A percentile compares a stretch with the other conserved stretches of the same genome.
Evolutionary conservation across 108 stramenopile species (phyloP).

Genomic region (Skeletonema potamos): DNA sequence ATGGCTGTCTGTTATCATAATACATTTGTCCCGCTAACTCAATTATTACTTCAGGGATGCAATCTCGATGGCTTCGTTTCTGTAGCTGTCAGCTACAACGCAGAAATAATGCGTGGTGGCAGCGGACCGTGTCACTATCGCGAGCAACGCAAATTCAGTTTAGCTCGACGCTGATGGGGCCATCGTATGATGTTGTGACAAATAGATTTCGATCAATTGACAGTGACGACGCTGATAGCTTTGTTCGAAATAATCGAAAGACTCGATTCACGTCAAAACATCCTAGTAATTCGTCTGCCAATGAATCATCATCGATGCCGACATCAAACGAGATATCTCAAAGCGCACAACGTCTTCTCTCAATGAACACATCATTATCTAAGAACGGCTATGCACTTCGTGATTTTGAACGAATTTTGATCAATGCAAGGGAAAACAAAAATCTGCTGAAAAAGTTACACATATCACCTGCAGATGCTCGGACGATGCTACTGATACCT

Average conservation of each 20-base stretch:
- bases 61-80: not conserved
- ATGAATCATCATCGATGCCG: not conserved
- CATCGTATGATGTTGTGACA: not conserved
- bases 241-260: not conserved
- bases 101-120: not conserved
- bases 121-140: not conserved
- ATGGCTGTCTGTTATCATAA: no score
- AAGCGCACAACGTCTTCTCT: not conserved
- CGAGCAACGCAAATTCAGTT: not conserved
- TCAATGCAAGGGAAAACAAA: conserved; percentile 5
- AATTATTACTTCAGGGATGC: not conserved
- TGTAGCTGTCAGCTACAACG: not conserved
- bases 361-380: not conserved
- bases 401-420: conserved; percentile 1
- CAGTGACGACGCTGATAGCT: not conserved
- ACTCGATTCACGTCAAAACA: not conserved
- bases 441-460: conserved; percentile 5
- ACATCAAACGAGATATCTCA: not conserved
- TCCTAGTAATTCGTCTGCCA: not conserved
- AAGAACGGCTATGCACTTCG: not conserved
- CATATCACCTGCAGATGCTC: conserved; percentile 7
- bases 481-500: conserved; percentile 17
- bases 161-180: not conserved
- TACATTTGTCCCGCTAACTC: no score
- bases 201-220: not conserved